Evolutionary conservation across 2,329 filamentous ascomycete species (phyloP), one percentile per base, ranked within the genome.

Genomic region (Xylaria sp.): DNA sequence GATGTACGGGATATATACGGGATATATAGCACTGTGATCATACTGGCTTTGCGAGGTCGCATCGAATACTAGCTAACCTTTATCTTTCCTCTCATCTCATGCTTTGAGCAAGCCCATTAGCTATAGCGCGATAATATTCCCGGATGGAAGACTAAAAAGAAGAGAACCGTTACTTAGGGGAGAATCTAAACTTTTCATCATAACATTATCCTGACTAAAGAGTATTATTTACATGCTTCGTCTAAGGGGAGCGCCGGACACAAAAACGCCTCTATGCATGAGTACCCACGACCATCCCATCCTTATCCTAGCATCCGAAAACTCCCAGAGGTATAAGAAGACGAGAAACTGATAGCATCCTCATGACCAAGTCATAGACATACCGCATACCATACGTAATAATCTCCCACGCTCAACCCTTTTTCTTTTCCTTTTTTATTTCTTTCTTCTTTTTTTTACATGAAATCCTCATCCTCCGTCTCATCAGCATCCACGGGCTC

Each of bases 381-480:
- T 7, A 13, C 50, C 41, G 20, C 2, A 52, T 46, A 34, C 23
- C 10, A 12, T 3, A 28, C 54, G 28, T 10, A 12, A 34, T n/a
- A 6, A 15, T 37, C 12, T 34, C 34, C 3, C n/a, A 34, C 37
- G 28, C 48, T 23, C 12, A 9, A n/a, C n/a, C n/a, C n/a, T n/a
- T n/a, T n/a, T n/a, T n/a, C n/a, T n/a, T n/a, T n/a, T n/a, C n/a
- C n/a, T n/a, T n/a, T n/a, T n/a, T n/a, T n/a, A n/a, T n/a, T n/a
- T n/a, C n/a, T n/a, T 25, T 25, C 3, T 25, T 25, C 3, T 25
- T 25, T 25, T 25, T 25, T 18, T 69, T 65, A 78, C 57, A 78
- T 77, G 52, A 77, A 77, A 37, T 77, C 76, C 41, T 78, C 77
- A 13, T 78, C 76, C 65, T 78, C 77, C 20, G 76, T 78, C 69